Percentiles rank a stretch among this genome's conserved stretches.
These are phyloP conservation scores for Coniochaeta sp. DNA, from an alignment of 2,329 filamentous ascomycete species.

Conservation along the genomic window DNA sequence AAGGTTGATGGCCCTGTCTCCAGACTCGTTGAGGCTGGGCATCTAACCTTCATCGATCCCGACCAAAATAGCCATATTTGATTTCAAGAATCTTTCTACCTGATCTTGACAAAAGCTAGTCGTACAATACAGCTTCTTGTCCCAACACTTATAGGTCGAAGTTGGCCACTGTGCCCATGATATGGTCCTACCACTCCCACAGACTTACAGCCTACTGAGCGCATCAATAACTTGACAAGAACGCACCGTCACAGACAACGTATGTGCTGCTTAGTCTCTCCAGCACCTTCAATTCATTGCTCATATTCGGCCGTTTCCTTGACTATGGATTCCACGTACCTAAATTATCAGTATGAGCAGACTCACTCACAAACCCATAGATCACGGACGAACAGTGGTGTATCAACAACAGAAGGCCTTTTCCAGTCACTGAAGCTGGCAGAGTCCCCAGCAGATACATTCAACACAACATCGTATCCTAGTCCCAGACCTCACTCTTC, in stretches of 20 bases:
- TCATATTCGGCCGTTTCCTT: not conserved
- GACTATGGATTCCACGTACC: constrained; percentile 14
- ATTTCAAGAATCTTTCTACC: constrained; percentile 3
- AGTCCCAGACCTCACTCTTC: constrained; percentile 13
- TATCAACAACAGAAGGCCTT: constrained; percentile 14
- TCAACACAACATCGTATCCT: constrained; percentile 12
- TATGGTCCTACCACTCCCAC: not conserved
- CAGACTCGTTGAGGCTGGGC: not conserved
- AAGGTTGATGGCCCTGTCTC: not conserved
- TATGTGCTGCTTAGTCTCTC: constrained; percentile 13
- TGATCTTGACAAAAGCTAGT: not conserved
- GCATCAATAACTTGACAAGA: not conserved
- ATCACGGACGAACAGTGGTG: constrained; percentile 13
- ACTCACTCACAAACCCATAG: constrained; percentile 18
- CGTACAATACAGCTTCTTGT: not conserved
- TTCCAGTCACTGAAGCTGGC: constrained; percentile 14
- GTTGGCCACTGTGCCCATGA: not conserved
- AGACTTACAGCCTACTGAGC: not conserved
- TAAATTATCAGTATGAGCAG: constrained; percentile 10
- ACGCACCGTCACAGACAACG: constrained; percentile 5
- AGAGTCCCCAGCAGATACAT: constrained; percentile 8
- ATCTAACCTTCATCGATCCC: not conserved
- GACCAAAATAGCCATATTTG: constrained; percentile 2
- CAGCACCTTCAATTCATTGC: constrained; percentile 2
- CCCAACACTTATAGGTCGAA: not conserved